Conservation (phyloP, 2,329 filamentous ascomycete species). For the Alternaria sp. region DNA sequence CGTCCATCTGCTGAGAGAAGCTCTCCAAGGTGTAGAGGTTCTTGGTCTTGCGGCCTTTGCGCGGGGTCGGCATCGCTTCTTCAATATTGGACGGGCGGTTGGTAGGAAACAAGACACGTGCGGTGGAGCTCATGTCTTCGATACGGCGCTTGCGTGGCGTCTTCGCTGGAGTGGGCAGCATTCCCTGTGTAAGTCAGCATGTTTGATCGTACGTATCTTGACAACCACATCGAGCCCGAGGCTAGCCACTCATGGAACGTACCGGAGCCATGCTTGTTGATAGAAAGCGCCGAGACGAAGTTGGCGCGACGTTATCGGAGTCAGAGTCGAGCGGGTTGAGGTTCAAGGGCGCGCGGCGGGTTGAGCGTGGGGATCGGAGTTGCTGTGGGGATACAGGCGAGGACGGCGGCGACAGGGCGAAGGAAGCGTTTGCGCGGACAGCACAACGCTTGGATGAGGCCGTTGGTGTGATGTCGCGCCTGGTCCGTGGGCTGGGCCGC, state of each 20-base stretch:
- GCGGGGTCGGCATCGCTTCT: constrained; percentile 67
- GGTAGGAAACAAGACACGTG: constrained; percentile 66
- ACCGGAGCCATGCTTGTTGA: constrained; percentile 40
- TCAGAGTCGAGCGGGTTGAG: constrained; percentile 40
- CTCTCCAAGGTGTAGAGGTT: constrained; percentile 55
- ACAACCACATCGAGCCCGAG: constrained; percentile 3
- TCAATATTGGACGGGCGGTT: constrained; percentile 69
- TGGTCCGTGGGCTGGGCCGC: constrained; percentile 35
- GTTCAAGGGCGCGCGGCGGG: constrained; percentile 40
- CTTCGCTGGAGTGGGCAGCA: constrained; percentile 81
- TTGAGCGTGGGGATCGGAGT: constrained; percentile 42
- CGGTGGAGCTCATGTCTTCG: constrained; percentile 56
- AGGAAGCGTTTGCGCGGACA: constrained; percentile 55
- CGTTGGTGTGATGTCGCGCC: constrained; percentile 44
- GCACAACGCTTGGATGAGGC: constrained; percentile 31
- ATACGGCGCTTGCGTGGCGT: constrained; percentile 71
- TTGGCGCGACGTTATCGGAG: constrained; percentile 40
- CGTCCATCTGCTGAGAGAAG: constrained; percentile 59
- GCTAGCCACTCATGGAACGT: constrained; percentile 23
- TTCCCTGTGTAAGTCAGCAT: constrained; percentile 51
- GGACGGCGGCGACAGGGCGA: constrained; percentile 56
- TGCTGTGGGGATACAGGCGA: constrained; percentile 52
- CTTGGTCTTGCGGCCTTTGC: constrained; percentile 65
- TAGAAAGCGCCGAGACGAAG: constrained; percentile 38
- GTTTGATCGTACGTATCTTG: background rate